Base-by-base conservation (phyloP, 768 basidiomycete species). In the Tylopilus rubrobrunneus region DNA sequence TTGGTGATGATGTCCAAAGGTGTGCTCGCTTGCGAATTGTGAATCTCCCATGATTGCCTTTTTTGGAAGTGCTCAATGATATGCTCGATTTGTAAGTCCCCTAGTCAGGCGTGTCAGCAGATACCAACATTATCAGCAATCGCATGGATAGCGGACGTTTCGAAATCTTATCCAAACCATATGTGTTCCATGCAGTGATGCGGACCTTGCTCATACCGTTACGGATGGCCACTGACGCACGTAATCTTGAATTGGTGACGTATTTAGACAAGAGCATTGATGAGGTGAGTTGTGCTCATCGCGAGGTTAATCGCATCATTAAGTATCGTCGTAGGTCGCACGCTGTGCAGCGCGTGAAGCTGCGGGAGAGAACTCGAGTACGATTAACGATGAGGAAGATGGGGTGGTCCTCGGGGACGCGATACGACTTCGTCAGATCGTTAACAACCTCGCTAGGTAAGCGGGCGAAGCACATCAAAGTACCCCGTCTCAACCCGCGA, bases 1-100 rank as follows among this genome's bases (percentile, higher is more conserved):
- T 71, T 94, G 47, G 85, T 82, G 52, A 90, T 91, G 86, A 94
- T 94, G 93, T 84, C 85, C 36, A 89, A 91, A 77, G 87, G 87
- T 80, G 37, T 37, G 74, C 21, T 33, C 42, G 40, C 19, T 58
- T 14, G 37, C 50, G 39, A 42, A 42, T 8, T 25, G 55, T 19
- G 48, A 52, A 43, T 17, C 25, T 23, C 5, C 11, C 19, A 29
- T 43, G 12, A 43, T 47, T 43, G 3, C 25, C 25, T 56, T 50
- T 27, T 29, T n/a, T 53, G 17, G 34, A 56, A 85, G 86, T 89
- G 8, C 73, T 89, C 34, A 89, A 90, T 54, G 89, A 90, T 64
- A 85, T 90, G 48, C 75, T 91, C 39, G 89, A 89, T 62, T 89
- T 90, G 83, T 87, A 66, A 63, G 84, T 71, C 21, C 17, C 9